These are phyloP conservation scores for Ottelia alismoides DNA, from an alignment of 106 monocot species.

Conservation along the genomic window DNA sequence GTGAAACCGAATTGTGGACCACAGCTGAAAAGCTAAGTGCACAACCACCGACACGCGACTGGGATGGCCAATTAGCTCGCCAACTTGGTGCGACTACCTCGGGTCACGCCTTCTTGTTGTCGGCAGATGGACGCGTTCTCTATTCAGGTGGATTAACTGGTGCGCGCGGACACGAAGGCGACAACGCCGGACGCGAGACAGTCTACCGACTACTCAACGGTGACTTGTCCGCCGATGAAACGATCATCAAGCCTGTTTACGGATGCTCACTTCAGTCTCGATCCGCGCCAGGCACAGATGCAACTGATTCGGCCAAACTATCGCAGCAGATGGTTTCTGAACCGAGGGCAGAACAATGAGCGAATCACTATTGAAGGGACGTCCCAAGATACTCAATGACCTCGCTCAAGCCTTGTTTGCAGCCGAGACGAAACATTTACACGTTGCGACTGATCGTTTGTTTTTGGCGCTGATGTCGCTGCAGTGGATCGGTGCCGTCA, in stretches of 20 bases:
- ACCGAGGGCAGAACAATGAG: not conserved
- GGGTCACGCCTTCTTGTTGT: not conserved
- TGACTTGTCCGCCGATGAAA: not conserved
- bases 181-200: not conserved
- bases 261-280: not conserved
- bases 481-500: not conserved
- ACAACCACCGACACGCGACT: not conserved
- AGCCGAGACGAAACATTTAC: too few relatives aligned
- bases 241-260: not conserved
- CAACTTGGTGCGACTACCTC: not conserved
- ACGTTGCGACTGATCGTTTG: not conserved
- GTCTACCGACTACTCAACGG: not conserved
- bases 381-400: not conserved
- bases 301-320: too few relatives aligned
- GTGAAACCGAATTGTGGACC: not conserved
- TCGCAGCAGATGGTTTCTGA: not conserved
- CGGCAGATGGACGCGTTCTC: not conserved
- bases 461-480: not conserved
- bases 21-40: too few relatives aligned
- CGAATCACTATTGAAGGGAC: not conserved
- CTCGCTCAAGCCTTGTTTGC: not conserved
- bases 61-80: not conserved
- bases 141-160: not conserved
- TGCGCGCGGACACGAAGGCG: not conserved
- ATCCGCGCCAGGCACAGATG: not conserved